phyloP scores from a whole-genome alignment of 2,329 filamentous ascomycete species.

The Arthrobotrys entomopaga region DNA sequence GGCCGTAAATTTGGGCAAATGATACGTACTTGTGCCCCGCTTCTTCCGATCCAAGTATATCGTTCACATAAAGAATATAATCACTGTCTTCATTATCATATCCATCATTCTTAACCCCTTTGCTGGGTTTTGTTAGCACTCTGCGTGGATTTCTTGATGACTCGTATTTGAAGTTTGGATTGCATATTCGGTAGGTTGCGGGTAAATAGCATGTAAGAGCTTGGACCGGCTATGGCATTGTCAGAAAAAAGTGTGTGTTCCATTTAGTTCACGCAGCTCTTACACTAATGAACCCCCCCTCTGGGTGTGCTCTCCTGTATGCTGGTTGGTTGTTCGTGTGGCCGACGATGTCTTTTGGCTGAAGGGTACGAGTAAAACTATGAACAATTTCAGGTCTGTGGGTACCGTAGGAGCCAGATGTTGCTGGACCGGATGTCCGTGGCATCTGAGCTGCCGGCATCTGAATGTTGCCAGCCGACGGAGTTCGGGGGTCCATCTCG shows the following conservation, averaged over 20 bases:
- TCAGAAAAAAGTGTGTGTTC: slow-evolving; percentile 4
- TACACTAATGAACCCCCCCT: slow-evolving; percentile 97
- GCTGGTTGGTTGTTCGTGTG: slow-evolving; percentile 87
- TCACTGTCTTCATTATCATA: slow-evolving; percentile 99
- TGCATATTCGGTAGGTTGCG: slow-evolving; percentile 97
- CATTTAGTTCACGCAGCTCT: slow-evolving; percentile 49
- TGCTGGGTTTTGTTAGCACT: slow-evolving; percentile 97
- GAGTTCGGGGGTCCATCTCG: slow-evolving; percentile 70
- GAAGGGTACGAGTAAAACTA: slow-evolving; percentile 84
- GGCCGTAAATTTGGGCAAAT: background rate
- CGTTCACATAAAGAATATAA: slow-evolving; percentile 98
- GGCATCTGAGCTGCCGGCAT: slow-evolving; percentile 74
- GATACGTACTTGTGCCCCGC: slow-evolving; percentile 87
- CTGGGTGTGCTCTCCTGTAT: slow-evolving; percentile 91
- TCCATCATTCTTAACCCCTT: slow-evolving; percentile 97
- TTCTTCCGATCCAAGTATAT: slow-evolving; percentile 96
- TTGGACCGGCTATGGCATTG: slow-evolving; percentile 78
- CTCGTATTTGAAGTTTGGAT: slow-evolving; percentile 97
- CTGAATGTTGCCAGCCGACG: slow-evolving; percentile 75
- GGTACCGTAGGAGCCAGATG: slow-evolving; percentile 63
- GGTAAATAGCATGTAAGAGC: slow-evolving; percentile 92
- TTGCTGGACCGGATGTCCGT: slow-evolving; percentile 67
- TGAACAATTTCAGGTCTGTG: slow-evolving; percentile 76
- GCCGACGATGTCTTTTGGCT: slow-evolving; percentile 78
- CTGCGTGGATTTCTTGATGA: slow-evolving; percentile 94